phyloP scores from a whole-genome alignment of 2,329 filamentous ascomycete genomes.

The Neodidymelliopsis sp. region DNA sequence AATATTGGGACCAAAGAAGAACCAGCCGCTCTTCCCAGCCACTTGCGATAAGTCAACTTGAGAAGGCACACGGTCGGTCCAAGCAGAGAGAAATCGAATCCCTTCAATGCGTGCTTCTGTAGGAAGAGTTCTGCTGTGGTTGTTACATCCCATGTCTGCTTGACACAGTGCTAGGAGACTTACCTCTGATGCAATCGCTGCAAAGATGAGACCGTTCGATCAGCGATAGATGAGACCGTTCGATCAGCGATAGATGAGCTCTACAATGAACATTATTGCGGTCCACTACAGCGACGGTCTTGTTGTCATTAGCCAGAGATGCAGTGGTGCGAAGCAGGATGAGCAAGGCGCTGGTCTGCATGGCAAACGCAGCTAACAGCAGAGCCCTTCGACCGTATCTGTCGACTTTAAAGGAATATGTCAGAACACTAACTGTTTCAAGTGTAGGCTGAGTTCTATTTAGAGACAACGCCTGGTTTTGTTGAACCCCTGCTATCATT shows the following conservation, averaged over 20 bases:
- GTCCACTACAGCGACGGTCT: slow-evolving; percentile 7
- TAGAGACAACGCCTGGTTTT: slow-evolving; percentile 11
- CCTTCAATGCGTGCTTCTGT: slow-evolving; percentile 11
- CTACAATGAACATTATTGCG: slow-evolving; percentile 15
- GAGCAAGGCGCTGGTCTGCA: slow-evolving; percentile 7
- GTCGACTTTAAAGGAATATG: slow-evolving; percentile 13
- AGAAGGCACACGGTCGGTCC: slow-evolving; percentile 10
- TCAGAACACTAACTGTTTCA: slow-evolving; percentile 10
- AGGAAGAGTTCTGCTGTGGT: slow-evolving; percentile 2
- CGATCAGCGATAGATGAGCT: slow-evolving; percentile 14
- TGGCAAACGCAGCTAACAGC: slow-evolving; percentile 11
- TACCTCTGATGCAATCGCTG: slow-evolving; percentile 13
- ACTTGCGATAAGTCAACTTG: slow-evolving; percentile 8
- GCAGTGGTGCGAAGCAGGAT: slow-evolving; percentile 2
- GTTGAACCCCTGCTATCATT: neutral
- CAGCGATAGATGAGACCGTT: slow-evolving; percentile 14
- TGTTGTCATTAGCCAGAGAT: slow-evolving; percentile 5
- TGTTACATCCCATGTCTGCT: too few species aligned
- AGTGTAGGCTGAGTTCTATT: slow-evolving; percentile 11
- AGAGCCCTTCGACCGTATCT: slow-evolving; percentile 11
- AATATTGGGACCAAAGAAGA: slow-evolving; percentile 9
- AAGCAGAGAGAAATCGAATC: slow-evolving; percentile 13
- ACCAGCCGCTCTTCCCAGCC: slow-evolving; percentile 14
- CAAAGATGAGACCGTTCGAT: slow-evolving; percentile 14
- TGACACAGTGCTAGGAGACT: too few species aligned